These are phyloP conservation scores for Magnaporthiopsis poae DNA, from an alignment of 2,329 filamentous ascomycete species.

Conservation along the genomic window DNA sequence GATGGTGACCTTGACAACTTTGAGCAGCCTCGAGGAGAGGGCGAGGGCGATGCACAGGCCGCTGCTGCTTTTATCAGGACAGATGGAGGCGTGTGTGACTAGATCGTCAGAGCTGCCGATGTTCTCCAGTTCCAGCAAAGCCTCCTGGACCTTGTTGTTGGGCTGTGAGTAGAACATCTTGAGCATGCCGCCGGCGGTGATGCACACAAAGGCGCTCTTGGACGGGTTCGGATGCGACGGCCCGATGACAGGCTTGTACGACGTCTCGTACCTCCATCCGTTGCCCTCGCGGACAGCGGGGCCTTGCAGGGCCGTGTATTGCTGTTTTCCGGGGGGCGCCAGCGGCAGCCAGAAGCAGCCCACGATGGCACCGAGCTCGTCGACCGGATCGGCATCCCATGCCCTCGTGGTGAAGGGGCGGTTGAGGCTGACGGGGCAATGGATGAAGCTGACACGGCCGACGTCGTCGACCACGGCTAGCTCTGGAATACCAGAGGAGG, in stretches of 20 bases:
- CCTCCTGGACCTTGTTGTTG: slow-evolving; percentile 62
- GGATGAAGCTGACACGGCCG: slow-evolving; percentile 67
- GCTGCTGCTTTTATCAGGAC: slow-evolving; percentile 58
- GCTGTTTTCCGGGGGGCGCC: slow-evolving; percentile 30
- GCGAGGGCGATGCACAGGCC: slow-evolving; percentile 55
- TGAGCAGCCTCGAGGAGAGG: slow-evolving; percentile 61
- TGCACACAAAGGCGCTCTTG: slow-evolving; percentile 65
- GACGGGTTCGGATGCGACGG: slow-evolving; percentile 62
- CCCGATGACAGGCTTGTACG: slow-evolving; percentile 54
- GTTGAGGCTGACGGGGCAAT: slow-evolving; percentile 63
- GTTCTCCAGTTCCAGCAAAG: slow-evolving; percentile 63
- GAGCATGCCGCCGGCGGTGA: slow-evolving; percentile 65
- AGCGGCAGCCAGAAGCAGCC: slow-evolving; percentile 79
- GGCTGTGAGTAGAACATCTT: slow-evolving; percentile 70
- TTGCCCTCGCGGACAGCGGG: slow-evolving; percentile 54
- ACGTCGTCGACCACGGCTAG: slow-evolving; percentile 73
- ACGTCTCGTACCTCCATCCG: slow-evolving; percentile 60
- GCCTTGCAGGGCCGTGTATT: slow-evolving; percentile 43
- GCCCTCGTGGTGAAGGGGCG: slow-evolving; percentile 52
- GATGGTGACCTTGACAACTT: slow-evolving; percentile 62
- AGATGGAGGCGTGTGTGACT: slow-evolving; percentile 69
- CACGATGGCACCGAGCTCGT: slow-evolving; percentile 68
- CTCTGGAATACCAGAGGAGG: slow-evolving; percentile 58
- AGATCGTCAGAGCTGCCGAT: slow-evolving; percentile 62
- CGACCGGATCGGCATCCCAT: slow-evolving; percentile 57